phyloP scores from a whole-genome alignment of 1,284 basidiomycete species.

The Cutaneotrichosporon sp. region DNA sequence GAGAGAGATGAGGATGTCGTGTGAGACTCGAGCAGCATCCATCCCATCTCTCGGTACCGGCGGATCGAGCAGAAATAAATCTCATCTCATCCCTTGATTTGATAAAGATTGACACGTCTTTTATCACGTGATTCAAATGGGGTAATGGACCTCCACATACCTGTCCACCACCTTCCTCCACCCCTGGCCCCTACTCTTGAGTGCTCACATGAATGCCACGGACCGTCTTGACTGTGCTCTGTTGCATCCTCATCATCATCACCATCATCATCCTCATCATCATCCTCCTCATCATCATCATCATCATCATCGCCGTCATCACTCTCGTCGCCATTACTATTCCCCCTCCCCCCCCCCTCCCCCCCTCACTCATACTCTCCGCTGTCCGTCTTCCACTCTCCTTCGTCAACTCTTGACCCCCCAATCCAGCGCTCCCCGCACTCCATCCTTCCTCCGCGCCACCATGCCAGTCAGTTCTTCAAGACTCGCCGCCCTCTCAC shows the following conservation, averaged over 20 bases:
- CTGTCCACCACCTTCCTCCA: neutral
- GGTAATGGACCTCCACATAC: too few relatives aligned
- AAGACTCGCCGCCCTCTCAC: conserved; percentile 9
- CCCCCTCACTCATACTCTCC: too few relatives aligned
- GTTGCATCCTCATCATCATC: neutral
- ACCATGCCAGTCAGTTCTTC: neutral
- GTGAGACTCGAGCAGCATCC: neutral
- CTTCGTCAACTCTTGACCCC: neutral
- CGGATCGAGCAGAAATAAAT: too few relatives aligned
- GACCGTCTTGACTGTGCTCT: neutral
- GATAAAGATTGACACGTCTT: too few relatives aligned
- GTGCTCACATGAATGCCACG: too few relatives aligned
- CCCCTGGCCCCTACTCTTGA: too few relatives aligned
- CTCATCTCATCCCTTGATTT: too few relatives aligned
- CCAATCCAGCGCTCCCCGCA: neutral
- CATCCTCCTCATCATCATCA: neutral
- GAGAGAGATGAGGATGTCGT: neutral
- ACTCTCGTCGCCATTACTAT: neutral
- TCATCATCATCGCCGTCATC: neutral
- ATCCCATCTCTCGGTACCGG: too few relatives aligned
- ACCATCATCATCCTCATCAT: neutral
- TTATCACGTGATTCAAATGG: too few relatives aligned
- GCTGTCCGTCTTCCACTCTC: neutral
- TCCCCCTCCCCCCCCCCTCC: too few relatives aligned
- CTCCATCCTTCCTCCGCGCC: neutral